Evolutionary conservation across 2,329 filamentous ascomycete genomes (phyloP).

Genomic region (Alternaria sp.): DNA sequence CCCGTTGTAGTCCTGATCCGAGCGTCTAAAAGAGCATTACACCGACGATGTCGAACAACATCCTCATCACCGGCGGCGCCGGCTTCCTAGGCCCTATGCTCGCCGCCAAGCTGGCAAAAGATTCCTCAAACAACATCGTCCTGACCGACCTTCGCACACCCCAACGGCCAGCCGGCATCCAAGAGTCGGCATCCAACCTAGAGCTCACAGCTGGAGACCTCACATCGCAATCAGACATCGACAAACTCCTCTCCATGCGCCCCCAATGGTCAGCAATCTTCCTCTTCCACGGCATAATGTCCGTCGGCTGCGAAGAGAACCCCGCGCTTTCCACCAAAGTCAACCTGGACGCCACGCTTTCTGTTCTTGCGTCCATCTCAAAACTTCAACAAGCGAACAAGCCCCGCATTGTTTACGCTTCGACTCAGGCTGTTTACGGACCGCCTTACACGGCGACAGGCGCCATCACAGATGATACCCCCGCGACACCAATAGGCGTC

Average conservation of each 20-base stretch:
- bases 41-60: neutral
- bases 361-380: slow-evolving; percentile 44
- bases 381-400: neutral
- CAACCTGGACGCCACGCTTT: slow-evolving; percentile 62
- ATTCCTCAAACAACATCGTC: neutral
- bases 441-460: slow-evolving; percentile 55
- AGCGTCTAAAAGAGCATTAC: neutral
- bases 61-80: slow-evolving; percentile 4
- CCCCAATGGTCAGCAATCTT: slow-evolving; percentile 44
- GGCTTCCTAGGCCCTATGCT: slow-evolving; percentile 9
- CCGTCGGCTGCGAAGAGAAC: slow-evolving; percentile 64
- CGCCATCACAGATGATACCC: slow-evolving; percentile 18
- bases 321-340: slow-evolving; percentile 63
- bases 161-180: neutral
- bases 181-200: neutral
- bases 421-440: slow-evolving; percentile 36
- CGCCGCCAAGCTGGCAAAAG: slow-evolving; percentile 2
- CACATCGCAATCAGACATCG: neutral
- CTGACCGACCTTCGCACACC: slow-evolving; percentile 5
- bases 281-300: slow-evolving; percentile 70
- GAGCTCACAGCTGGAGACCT: neutral
- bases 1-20: too few species aligned
- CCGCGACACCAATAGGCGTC: slow-evolving; percentile 62
- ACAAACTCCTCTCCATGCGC: slow-evolving; percentile 5
- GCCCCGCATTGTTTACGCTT: neutral